Conservation (phyloP, 177 flowering plant genomes). For the Vitis hybrid region DNA sequence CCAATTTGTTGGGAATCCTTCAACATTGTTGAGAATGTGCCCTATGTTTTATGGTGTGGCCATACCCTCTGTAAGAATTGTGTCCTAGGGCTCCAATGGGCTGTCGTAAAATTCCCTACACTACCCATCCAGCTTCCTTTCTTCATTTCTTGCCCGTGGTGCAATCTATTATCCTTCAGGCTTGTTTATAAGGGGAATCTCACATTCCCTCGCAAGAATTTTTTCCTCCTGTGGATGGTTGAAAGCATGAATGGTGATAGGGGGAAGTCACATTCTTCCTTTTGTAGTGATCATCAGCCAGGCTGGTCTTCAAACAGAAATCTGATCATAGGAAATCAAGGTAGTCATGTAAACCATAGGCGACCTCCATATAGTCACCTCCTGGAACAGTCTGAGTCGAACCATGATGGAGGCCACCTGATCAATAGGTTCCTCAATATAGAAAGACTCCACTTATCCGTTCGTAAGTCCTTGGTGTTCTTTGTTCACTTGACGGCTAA, state of each 20-base stretch:
- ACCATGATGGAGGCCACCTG: conserved; percentile 1
- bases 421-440: conserved; percentile 10
- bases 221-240: conserved; percentile 49
- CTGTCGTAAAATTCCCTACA: conserved; percentile 24
- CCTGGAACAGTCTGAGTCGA: conserved; percentile 9
- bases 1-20: conserved; percentile 37
- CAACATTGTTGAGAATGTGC: conserved; percentile 35
- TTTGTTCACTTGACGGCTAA: conserved; percentile 79
- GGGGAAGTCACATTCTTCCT: conserved; percentile 21
- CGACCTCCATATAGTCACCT: conserved; percentile 3
- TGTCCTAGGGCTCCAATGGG: conserved; percentile 26
- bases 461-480: conserved; percentile 65
- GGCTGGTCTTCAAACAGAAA: conserved; percentile 7
- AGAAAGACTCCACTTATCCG: conserved; percentile 48
- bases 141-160: conserved; percentile 52
- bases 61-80: conserved; percentile 35
- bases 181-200: conserved; percentile 39
- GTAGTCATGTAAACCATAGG: conserved; percentile 8
- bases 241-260: conserved; percentile 50
- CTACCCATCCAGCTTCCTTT: conserved; percentile 37
- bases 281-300: conserved; percentile 22
- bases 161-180: conserved; percentile 36
- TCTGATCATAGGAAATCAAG: conserved; percentile 5
- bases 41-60: conserved; percentile 37
- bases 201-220: conserved; percentile 46